These are phyloP conservation scores for Malus fusca DNA, from an alignment of 306 rosid genomes.

Conservation along the genomic window DNA sequence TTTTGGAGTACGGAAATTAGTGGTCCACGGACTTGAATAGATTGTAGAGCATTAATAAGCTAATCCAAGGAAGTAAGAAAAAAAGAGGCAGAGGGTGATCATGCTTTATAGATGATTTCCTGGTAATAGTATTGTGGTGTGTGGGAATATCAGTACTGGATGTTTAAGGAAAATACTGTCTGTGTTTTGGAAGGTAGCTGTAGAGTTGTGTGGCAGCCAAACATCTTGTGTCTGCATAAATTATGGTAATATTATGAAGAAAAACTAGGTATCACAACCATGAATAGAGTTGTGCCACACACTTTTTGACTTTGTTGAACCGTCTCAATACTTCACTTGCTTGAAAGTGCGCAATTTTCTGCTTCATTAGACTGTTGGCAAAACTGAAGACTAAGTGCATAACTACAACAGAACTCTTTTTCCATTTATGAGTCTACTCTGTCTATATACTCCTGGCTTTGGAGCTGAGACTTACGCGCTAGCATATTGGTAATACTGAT, in stretches of 20 bases:
- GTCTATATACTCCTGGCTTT: not conserved
- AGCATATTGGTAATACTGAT: not conserved
- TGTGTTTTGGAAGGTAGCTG: not conserved
- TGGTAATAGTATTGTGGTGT: not conserved
- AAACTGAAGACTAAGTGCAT: not conserved
- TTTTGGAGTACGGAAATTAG: not conserved
- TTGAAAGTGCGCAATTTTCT: not conserved
- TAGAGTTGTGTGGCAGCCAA: not conserved
- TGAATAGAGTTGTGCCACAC: not conserved
- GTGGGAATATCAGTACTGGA: not conserved
- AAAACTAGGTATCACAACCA: not conserved
- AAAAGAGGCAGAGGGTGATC: not conserved
- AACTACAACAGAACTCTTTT: not conserved
- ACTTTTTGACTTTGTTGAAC: not conserved
- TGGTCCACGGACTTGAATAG: not conserved
- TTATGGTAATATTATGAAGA: not conserved
- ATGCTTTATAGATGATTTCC: not conserved
- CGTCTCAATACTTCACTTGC: not conserved
- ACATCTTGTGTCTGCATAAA: not conserved
- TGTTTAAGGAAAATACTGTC: not conserved
- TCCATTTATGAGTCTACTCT: not conserved
- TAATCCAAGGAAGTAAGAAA: not conserved
- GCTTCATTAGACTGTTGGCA: not conserved
- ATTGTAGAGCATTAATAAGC: not conserved
- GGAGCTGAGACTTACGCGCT: not conserved